Evolutionary conservation across 1,284 basidiomycete genomes (phyloP).

Genomic region (Cutaneotrichosporon cutaneum): DNA sequence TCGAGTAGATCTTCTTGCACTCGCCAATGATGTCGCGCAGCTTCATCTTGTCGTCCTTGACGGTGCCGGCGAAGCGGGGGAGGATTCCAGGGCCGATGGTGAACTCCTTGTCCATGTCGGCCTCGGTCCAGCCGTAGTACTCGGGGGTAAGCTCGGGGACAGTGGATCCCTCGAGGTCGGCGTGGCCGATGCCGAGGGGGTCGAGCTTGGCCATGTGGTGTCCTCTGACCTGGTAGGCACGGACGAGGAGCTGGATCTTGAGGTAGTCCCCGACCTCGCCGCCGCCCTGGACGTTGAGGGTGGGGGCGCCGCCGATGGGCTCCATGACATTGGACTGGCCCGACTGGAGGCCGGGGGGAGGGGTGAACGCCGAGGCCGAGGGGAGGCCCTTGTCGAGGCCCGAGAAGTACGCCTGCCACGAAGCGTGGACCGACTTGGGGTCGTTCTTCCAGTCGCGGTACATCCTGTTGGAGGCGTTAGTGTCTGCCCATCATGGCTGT

Average conservation of each 20-base stretch:
- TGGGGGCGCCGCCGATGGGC: constrained; percentile 77
- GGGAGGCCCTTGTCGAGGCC: constrained; percentile 87
- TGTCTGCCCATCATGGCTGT: neutral
- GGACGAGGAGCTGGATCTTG: constrained; percentile 93
- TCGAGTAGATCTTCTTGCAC: constrained; percentile 93
- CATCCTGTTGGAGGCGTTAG: constrained; percentile 60
- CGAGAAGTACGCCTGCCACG: constrained; percentile 93
- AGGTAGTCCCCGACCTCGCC: constrained; percentile 89
- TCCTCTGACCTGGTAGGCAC: constrained; percentile 97
- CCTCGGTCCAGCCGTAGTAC: constrained; percentile 91
- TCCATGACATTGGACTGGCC: constrained; percentile 59
- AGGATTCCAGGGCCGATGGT: constrained; percentile 92
- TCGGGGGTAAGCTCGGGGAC: constrained; percentile 88
- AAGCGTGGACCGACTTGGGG: constrained; percentile 86
- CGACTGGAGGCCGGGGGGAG: constrained; percentile 65
- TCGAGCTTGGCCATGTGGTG: constrained; percentile 96
- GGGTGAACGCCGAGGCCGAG: constrained; percentile 78
- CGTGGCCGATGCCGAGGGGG: constrained; percentile 86
- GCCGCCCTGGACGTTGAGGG: constrained; percentile 63
- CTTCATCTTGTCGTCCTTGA: constrained; percentile 74
- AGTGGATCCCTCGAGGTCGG: constrained; percentile 72
- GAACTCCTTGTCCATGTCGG: constrained; percentile 91
- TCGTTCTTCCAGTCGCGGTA: constrained; percentile 88
- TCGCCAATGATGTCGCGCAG: constrained; percentile 90
- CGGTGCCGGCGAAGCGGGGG: constrained; percentile 73